Percentiles rank a stretch among this genome's conserved stretches.
These are phyloP conservation scores for Verbascum thapsus DNA, from an alignment of 257 asterid genomes.

Conservation along the genomic window DNA sequence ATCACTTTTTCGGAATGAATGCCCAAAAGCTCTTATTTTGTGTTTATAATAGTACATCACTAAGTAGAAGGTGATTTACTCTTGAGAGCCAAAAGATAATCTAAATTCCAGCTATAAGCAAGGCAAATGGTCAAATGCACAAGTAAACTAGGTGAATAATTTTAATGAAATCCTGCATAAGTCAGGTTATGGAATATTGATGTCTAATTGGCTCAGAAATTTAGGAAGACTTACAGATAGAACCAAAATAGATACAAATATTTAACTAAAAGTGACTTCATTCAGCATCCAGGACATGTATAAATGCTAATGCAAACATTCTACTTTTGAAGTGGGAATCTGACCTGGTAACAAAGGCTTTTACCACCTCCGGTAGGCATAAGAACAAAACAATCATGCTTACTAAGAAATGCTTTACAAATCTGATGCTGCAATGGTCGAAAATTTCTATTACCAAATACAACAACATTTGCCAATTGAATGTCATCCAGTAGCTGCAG, in stretches of 20 bases:
- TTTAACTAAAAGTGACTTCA: constrained; percentile 11
- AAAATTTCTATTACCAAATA: constrained; percentile 79
- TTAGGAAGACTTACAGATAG: constrained; percentile 19
- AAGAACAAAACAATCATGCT: constrained; percentile 86
- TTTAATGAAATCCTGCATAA: constrained; percentile 20
- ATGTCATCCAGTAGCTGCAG: constrained; percentile 73
- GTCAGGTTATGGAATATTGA: not conserved
- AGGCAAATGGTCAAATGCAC: constrained; percentile 21
- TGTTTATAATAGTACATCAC: constrained; percentile 14
- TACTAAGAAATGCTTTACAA: constrained; percentile 65
- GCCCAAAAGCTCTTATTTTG: constrained; percentile 6
- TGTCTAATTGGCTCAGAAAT: constrained; percentile 22
- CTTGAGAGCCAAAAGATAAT: not conserved
- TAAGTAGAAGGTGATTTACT: not conserved
- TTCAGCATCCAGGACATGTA: constrained; percentile 27
- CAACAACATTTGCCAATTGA: constrained; percentile 90
- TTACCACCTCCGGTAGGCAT: constrained; percentile 99
- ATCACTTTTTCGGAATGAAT: not conserved
- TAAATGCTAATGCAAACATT: not conserved
- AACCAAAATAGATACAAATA: constrained; percentile 7
- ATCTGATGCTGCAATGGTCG: constrained; percentile 87
- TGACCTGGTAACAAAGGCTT: constrained; percentile 98
- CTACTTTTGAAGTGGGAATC: constrained; percentile 28
- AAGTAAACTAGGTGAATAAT: constrained; percentile 12
- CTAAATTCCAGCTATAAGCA: constrained; percentile 6